phyloP scores from a whole-genome alignment of 2,329 filamentous ascomycete species.

The Pyricularia grisea region DNA sequence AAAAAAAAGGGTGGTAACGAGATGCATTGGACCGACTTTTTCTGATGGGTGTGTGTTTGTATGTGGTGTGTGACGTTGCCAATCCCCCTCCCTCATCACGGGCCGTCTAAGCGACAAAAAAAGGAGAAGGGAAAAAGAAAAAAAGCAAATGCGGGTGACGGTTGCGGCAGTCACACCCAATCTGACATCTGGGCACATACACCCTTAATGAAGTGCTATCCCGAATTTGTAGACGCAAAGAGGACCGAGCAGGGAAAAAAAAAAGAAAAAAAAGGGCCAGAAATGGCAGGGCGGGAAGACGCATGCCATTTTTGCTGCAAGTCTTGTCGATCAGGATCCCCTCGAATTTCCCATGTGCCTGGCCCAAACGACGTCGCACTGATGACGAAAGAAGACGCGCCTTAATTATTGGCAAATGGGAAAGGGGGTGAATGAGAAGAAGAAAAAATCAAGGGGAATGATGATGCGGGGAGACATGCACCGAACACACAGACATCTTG shows the following conservation, averaged over 20 bases:
- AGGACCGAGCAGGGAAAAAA: not conserved
- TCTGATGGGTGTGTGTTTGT: too few relatives aligned
- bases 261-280: not conserved
- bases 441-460: not conserved
- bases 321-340: not conserved
- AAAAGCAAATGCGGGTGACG: not conserved
- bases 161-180: not conserved
- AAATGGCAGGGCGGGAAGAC: not conserved
- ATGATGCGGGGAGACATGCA: not conserved
- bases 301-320: not conserved
- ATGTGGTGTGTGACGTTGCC: not conserved
- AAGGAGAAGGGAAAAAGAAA: not conserved
- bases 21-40: not conserved
- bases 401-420: not conserved
- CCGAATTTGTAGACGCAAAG: not conserved
- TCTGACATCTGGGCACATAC: not conserved
- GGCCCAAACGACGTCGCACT: not conserved
- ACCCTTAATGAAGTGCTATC: not conserved
- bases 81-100: not conserved
- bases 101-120: not conserved
- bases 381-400: not conserved
- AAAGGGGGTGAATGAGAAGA: not conserved
- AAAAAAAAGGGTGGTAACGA: not conserved
- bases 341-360: not conserved
- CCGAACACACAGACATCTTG: not conserved